These are phyloP conservation scores for Rhodomyrtus psidioides DNA, from an alignment of 441 rosid species.

Conservation along the genomic window DNA sequence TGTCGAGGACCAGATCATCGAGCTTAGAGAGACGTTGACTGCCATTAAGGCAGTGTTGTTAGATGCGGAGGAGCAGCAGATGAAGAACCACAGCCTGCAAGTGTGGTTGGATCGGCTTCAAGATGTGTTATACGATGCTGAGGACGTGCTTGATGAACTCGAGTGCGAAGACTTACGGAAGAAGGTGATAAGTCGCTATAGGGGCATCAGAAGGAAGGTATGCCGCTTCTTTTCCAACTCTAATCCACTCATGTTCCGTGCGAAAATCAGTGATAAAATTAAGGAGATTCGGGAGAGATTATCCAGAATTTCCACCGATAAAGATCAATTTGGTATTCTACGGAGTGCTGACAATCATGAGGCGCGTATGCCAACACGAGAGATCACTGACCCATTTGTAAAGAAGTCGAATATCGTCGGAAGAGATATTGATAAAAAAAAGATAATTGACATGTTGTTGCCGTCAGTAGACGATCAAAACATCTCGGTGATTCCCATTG, in stretches of 20 bases:
- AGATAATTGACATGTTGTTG: neutral
- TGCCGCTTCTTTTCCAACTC: neutral
- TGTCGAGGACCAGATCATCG: neutral
- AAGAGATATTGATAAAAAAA: neutral
- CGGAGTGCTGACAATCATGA: neutral
- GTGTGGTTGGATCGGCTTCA: neutral
- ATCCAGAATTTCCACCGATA: neutral
- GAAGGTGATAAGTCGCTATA: neutral
- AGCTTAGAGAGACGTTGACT: neutral
- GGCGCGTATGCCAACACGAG: neutral
- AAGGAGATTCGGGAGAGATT: neutral
- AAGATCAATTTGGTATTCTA: neutral
- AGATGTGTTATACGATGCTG: neutral
- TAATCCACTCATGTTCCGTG: neutral
- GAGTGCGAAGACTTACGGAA: neutral
- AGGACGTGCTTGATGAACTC: neutral
- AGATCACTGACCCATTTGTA: neutral
- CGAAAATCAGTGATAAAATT: neutral
- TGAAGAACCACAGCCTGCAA: neutral
- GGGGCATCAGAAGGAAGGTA: neutral
- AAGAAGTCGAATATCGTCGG: neutral
- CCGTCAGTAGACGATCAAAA: too few species aligned
- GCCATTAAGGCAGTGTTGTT: neutral
- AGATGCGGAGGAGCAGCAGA: neutral
- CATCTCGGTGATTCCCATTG: neutral